Evolutionary conservation across 495 filamentous ascomycete genomes (phyloP), one percentile per base, ranked within the genome.

Genomic region (Mycothermus thermophilus): DNA sequence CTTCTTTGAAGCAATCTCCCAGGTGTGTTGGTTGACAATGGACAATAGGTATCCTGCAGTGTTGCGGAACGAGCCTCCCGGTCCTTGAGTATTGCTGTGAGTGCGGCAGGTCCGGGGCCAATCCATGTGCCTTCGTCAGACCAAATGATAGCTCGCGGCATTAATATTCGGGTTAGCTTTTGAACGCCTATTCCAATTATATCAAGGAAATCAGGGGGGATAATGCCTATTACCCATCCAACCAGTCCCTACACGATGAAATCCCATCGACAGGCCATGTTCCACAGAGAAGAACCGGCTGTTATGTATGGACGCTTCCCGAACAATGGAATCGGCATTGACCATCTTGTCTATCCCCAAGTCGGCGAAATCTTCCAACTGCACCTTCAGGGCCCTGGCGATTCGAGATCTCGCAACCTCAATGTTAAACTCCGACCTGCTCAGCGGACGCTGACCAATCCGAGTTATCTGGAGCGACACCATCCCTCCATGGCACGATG

Each of bases 281-380:
- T 55, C 52, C 23, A 58, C 41, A 9, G 38, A 30, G 26, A 52
- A 51, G 23, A 40, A 31, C 10, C 29, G 16, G 2, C 31, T 30
- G 31, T 49, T 41, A 25, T 37, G 34, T 3, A 50, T 33, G 3
- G 23, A 42, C 18, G 41, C 51, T 9, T 28, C 32, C 8, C 49
- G 29, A 1, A 55, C 47, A 10, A 55, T 49, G 2, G 51, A 55
- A 25, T 50, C 39, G 11, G 49, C 70, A 9, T 13, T 9, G 5
- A 7, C 14, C 19, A 40, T 4, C 13, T 12, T n/a, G n/a, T n/a
- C n/a, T n/a, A n/a, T n/a, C 26, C 11, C 5, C 5, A 27, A 12
- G 11, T 4, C 13, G 4, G 26, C 11, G 26, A 27, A 12, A 5
- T 12, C 4, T 8, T n/a, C 13, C 26, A 12, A n/a, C 4, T 27